Evolutionary conservation across 306 rosid genomes (phyloP), one percentile per base, ranked within the genome.

Genomic region (Rosa rugosa): DNA sequence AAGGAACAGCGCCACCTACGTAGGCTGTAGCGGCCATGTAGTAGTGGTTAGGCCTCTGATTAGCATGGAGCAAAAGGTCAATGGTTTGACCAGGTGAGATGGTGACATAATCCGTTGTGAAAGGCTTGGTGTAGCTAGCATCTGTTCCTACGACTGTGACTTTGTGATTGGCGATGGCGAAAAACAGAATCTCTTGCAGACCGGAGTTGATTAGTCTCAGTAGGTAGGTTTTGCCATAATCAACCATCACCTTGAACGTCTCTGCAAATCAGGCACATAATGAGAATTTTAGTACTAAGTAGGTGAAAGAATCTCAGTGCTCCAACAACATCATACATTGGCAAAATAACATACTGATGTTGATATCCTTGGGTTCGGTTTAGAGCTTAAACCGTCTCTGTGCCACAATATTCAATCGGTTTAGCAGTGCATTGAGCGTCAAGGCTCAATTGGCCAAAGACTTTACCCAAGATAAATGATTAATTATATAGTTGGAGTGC

Each of bases 1-100:
- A 49, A 14, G 17, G 0, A 22, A 11, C 22, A 1, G 70, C n/a
- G 8, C 31, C 20, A 2, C 27, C 57, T 11, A 62, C 36, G 45
- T 69, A 83, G 53, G 72, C 80, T 64, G 20, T 72, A 6, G 79
- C 82, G 14, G 69, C 87, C 49, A 84, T 76, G 79, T 84, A 84
- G 50, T 76, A 84, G 66, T 40, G 56, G 44, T 69, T 47, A 7
- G 86, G 77, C 5, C 1, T 34, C 20, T 75, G 64, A 64, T 80
- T 47, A 14, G 87, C 76, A 1, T 42, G 77, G 11, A 80, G 3
- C 72, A 80, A 72, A 65, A 84, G 38, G 42, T 84, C 84, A 0
- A 76, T 36, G 20, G 84, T 84, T 72, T 84, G 87, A 57, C 87
- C 84, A 0, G 84, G 84, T 8, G 84, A 36, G 17, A 84, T 72